A percentile compares a stretch with the other conserved stretches of the same genome.
phyloP scores from a whole-genome alignment of 352 stramenopile genomes.

The Globisporangium alternatum region DNA sequence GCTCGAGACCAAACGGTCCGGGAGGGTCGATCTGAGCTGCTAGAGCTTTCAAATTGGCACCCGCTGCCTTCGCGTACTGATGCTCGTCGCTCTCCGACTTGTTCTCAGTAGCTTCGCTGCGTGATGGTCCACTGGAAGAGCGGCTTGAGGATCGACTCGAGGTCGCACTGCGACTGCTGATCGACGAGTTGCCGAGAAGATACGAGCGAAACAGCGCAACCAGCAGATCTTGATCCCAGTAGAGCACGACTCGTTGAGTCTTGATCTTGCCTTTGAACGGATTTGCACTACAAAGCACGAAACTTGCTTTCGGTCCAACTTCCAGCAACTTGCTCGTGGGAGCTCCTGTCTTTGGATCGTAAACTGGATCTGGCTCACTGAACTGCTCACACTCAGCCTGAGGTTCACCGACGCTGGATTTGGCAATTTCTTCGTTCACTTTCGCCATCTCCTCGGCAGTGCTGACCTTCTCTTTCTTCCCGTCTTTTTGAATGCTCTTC shows the following conservation, averaged over 20 bases:
- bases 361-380: constrained; percentile 39
- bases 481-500: neutral
- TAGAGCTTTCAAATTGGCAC: neutral
- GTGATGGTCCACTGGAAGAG: constrained; percentile 19
- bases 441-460: constrained; percentile 32
- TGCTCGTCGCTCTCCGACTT: neutral
- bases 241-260: constrained; percentile 47
- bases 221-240: constrained; percentile 73
- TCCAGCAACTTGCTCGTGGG: constrained; percentile 57
- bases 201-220: constrained; percentile 60
- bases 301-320: constrained; percentile 46
- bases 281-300: constrained; percentile 46
- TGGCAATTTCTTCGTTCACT: constrained; percentile 27
- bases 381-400: neutral
- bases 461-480: constrained; percentile 30
- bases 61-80: neutral
- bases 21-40: constrained; percentile 2
- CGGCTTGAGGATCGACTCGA: constrained; percentile 31
- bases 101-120: neutral
- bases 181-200: constrained; percentile 27
- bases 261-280: constrained; percentile 55
- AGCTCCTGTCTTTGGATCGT: constrained; percentile 32
- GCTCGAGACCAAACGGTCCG: constrained; percentile 33
- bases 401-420: neutral
- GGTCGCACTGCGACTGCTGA: constrained; percentile 21